A percentile compares a stretch with the other conserved stretches of the same genome.
Conservation (phyloP, 1,284 basidiomycete species). For the Tilletia walkeri region DNA sequence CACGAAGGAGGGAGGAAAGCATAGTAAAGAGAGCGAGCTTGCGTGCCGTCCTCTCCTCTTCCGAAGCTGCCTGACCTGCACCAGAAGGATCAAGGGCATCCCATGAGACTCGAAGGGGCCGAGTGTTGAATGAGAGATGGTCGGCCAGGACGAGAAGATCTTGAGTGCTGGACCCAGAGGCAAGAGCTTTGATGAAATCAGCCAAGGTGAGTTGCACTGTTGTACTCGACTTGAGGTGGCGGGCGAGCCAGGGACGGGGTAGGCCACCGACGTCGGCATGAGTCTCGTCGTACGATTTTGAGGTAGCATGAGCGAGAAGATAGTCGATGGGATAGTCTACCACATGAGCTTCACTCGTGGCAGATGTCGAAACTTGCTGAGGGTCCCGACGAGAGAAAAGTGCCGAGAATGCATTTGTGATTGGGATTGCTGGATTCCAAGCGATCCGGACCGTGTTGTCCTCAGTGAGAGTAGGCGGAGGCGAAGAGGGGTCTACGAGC, state of each 20-base stretch:
- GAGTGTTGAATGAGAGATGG: conserved; percentile 4
- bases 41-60: conserved; percentile 20
- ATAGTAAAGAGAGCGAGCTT: conserved; percentile 49
- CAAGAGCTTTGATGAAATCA: conserved; percentile 63
- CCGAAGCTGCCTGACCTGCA: background rate
- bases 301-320: conserved; percentile 59
- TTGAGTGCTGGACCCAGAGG: conserved; percentile 22
- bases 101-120: background rate
- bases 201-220: conserved; percentile 60
- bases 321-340: conserved; percentile 57
- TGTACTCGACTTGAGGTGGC: conserved; percentile 40
- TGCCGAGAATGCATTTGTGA: conserved; percentile 41
- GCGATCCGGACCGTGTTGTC: background rate
- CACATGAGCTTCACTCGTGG: conserved; percentile 29
- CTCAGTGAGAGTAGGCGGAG: background rate
- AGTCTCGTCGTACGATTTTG: conserved; percentile 49
- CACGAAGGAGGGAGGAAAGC: conserved; percentile 56
- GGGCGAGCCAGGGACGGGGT: conserved; percentile 40
- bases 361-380: conserved; percentile 22
- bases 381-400: conserved; percentile 24
- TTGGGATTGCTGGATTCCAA: conserved; percentile 1
- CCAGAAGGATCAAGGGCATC: conserved; percentile 11
- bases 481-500: background rate
- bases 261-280: conserved; percentile 47
- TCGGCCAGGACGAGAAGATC: conserved; percentile 18